phyloP scores from a whole-genome alignment of 2,329 filamentous ascomycete species.

The Xylaria sp. region DNA sequence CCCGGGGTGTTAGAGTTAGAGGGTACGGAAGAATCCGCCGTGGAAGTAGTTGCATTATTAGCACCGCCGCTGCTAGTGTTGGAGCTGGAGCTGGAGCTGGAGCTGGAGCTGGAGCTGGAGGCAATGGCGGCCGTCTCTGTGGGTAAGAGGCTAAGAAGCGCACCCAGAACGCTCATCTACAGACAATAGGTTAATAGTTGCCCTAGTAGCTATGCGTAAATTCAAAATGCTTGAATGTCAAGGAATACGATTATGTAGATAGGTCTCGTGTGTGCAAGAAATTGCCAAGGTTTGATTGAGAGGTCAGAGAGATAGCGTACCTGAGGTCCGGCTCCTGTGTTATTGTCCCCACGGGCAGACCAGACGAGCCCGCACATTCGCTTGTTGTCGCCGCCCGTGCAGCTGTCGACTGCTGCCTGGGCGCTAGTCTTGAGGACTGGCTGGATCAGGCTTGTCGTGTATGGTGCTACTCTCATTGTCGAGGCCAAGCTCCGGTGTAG shows the following conservation, averaged over 20 bases:
- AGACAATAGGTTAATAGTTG: conserved; percentile 2
- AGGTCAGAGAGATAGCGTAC: conserved; percentile 58
- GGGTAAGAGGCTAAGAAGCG: conserved; percentile 29
- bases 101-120: not conserved
- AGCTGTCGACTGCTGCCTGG: conserved; percentile 51
- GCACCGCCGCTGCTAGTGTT: not conserved
- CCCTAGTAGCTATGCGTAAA: not conserved
- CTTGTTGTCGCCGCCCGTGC: conserved; percentile 48
- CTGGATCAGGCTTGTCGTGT: conserved; percentile 49
- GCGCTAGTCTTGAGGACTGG: conserved; percentile 52
- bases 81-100: not conserved
- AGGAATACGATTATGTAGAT: not conserved
- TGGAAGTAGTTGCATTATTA: not conserved
- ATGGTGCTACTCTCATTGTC: conserved; percentile 51
- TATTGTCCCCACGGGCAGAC: conserved; percentile 50
- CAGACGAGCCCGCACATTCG: conserved; percentile 44
- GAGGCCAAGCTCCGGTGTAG: conserved; percentile 59
- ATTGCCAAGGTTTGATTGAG: not conserved
- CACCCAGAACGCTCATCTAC: conserved; percentile 31
- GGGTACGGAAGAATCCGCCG: not conserved
- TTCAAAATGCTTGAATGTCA: not conserved
- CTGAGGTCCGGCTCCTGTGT: conserved; percentile 62
- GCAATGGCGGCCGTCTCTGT: not conserved
- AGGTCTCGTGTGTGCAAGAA: not conserved
- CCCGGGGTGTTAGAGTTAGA: not conserved